Evolutionary conservation across 306 rosid species (phyloP), one percentile per base, ranked within the genome.

Genomic region (Hippophae gyantsensis): DNA sequence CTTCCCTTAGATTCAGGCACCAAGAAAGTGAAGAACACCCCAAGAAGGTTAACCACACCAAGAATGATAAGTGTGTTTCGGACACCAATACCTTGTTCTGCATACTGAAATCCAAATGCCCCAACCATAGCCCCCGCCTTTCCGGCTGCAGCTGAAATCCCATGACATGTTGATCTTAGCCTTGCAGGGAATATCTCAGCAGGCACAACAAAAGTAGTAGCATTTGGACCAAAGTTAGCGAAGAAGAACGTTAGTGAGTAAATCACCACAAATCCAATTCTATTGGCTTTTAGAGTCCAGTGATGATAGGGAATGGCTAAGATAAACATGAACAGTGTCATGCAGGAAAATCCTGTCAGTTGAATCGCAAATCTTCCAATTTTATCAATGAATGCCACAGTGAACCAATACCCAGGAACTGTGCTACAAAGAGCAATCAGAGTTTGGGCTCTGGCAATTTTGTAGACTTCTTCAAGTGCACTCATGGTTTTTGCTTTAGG

Each of bases 121-220:
- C 97, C 97, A 4, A 89, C 75, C 0, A 89, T 86, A 32, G 97
- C 97, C 32, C 97, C 97, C 8, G 84, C 87, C 62, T 89, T 89
- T 12, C 97, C 97, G 6, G 87, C 57, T 0, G 95, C 97, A 1
- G 95, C 92, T 8, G 95, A 89, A 61, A 89, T 86, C 2, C 97
- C 97, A 47, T 89, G 97, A 53, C 97, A 86, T 10, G 97, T 89
- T n/a, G 97, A 78, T 63, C 95, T 72, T 9, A 89, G 69, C 70
- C 95, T 80, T 1, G 97, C 97, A 0, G 97, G 95, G 60, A 84
- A 89, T n/a, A 89, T 89, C 82, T 89, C 97, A 0, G 97, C 95
- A 0, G 97, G 95, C n/a, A 89, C 93, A 0, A 89, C 80, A 2
- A 89, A 89, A 0, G 95, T 89, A 0, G 95, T 82, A 4, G 93